Conservation (phyloP, 2,329 filamentous ascomycete species). For the Coniella vitis region DNA sequence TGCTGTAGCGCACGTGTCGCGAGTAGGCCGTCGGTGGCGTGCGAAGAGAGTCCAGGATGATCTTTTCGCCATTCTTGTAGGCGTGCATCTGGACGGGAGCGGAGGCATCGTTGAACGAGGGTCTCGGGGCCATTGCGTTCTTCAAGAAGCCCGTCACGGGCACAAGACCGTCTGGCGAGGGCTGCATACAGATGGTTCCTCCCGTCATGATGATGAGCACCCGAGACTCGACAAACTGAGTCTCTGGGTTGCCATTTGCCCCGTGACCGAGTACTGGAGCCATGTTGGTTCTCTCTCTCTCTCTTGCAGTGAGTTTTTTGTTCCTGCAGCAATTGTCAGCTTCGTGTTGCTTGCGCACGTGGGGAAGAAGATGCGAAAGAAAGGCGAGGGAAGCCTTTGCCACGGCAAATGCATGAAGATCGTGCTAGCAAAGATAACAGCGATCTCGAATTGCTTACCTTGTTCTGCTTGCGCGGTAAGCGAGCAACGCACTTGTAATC, state of each 20-base stretch:
- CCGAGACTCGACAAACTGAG: conserved; percentile 60
- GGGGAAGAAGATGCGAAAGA: too few relatives aligned
- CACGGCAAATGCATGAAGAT: too few relatives aligned
- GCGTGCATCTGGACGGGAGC: conserved; percentile 47
- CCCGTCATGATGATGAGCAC: conserved; percentile 89
- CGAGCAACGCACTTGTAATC: too few relatives aligned
- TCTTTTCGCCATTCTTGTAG: conserved; percentile 40
- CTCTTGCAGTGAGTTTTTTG: background rate
- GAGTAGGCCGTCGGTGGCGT: conserved; percentile 77
- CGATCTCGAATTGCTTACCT: too few relatives aligned
- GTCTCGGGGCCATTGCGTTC: conserved; percentile 71
- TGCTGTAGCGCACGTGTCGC: conserved; percentile 73
- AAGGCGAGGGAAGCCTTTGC: too few relatives aligned
- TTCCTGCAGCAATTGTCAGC: too few relatives aligned
- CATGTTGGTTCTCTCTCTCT: background rate
- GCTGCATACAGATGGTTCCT: conserved; percentile 86
- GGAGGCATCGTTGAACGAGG: conserved; percentile 76
- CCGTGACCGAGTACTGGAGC: background rate
- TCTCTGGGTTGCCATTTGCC: conserved; percentile 12
- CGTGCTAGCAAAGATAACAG: too few relatives aligned
- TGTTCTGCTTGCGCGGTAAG: too few relatives aligned
- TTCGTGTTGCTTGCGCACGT: too few relatives aligned
- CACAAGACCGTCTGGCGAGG: conserved; percentile 70
- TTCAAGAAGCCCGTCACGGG: conserved; percentile 77
- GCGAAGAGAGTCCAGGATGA: conserved; percentile 60